Percentiles rank a stretch among this genome's conserved stretches.
Evolutionary conservation across 2,329 filamentous ascomycete species (phyloP).

Genomic region (Ophiocordyceps polyrhachis-furcata): DNA sequence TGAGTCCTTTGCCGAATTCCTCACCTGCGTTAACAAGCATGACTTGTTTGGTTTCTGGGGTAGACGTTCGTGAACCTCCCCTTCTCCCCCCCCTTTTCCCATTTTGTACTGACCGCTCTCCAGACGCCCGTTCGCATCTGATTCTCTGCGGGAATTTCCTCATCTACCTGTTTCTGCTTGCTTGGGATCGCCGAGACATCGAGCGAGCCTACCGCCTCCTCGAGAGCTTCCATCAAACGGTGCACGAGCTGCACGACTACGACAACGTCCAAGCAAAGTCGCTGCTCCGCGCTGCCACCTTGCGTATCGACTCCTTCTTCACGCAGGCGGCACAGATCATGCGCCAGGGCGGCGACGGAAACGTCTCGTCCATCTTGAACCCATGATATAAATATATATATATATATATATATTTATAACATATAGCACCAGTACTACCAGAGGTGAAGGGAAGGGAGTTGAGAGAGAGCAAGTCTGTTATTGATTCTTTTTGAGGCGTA

Average conservation of each 20-base stretch:
- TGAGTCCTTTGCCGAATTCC: slow-evolving; percentile 18
- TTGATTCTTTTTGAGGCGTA: too few relatives aligned
- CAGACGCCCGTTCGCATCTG: slow-evolving; percentile 21
- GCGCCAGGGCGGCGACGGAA: slow-evolving; percentile 14
- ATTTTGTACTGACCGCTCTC: too few relatives aligned
- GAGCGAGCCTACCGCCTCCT: slow-evolving; percentile 17
- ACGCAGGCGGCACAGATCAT: slow-evolving; percentile 15
- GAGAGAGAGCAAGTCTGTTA: too few relatives aligned
- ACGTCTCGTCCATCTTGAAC: slow-evolving; percentile 33
- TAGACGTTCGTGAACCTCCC: slow-evolving; percentile 15
- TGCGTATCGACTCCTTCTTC: slow-evolving; percentile 22
- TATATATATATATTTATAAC: too few relatives aligned
- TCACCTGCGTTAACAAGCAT: slow-evolving; percentile 14
- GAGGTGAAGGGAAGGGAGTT: too few relatives aligned
- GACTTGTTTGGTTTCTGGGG: slow-evolving; percentile 25
- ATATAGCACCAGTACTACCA: too few relatives aligned
- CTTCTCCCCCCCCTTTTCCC: not conserved
- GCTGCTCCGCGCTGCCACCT: slow-evolving; percentile 16
- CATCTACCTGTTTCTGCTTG: slow-evolving; percentile 27
- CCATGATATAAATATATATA: too few relatives aligned
- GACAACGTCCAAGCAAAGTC: slow-evolving; percentile 13
- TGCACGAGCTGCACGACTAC: slow-evolving; percentile 15
- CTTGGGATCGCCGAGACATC: slow-evolving; percentile 16
- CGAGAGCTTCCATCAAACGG: slow-evolving; percentile 16
- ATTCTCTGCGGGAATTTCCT: slow-evolving; percentile 28